Evolutionary conservation across 2,329 filamentous ascomycete genomes (phyloP), one percentile per base, ranked within the genome.

Genomic region (Lachnellula arida): DNA sequence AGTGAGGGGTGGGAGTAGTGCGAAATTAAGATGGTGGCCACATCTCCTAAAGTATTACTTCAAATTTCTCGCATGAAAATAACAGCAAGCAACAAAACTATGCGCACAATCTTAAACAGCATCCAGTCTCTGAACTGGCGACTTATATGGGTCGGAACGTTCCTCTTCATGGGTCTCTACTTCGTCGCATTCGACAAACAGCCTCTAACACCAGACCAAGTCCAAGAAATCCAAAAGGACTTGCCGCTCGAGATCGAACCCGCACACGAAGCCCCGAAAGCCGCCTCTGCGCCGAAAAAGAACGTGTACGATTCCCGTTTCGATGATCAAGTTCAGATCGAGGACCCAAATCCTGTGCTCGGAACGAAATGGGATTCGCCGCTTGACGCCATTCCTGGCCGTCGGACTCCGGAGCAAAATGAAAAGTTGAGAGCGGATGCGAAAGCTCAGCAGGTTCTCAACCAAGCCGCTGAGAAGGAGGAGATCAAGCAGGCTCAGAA

Each of bases 121-220:
- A 42, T 57, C 14, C 55, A 57, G 28, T 57, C 51, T 11, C 22
- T 51, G 48, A 57, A 57, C n/a, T 54, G 55, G 55, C 48, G 55
- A 5, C 12, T 49, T 11, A 51, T 57, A 19, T 43, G 54, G 19
- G 42, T 51, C 12, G 37, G 39, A 15, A 57, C 55, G 15, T 23
- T 57, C 9, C n/a, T 25, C 47, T 57, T 54, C 9, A 57, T 57
- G 55, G 51, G 47, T 15, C n/a, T 57, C 17, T 57, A 57, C 35
- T 37, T 57, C 17, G 42, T 54, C 14, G 9, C 51, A 5, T 35
- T 49, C 19, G 51, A 51, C 37, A 44, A 49, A 5, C 19, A 44
- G 5, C n/a, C 9, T 32, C 50, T 34, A 4, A 37, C 17, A 17
- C 22, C 39, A 15, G 22, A 47, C 4, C 5, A 47, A 47, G 34